phyloP scores from a whole-genome alignment of 2,329 filamentous ascomycete species.

The Pseudogymnoascus sp. region DNA sequence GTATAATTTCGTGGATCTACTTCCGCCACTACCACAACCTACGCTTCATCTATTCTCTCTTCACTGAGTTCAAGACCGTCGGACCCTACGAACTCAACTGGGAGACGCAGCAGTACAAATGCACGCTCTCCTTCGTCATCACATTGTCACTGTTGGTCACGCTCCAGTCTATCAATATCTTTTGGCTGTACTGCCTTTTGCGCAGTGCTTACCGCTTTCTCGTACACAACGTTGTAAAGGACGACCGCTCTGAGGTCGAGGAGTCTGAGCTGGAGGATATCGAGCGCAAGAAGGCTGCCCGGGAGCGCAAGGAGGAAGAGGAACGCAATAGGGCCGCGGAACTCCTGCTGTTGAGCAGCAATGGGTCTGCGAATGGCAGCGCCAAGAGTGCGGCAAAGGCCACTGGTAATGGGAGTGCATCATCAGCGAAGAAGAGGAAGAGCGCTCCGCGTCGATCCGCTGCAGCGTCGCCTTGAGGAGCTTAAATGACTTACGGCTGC shows the following conservation, averaged over 20 bases:
- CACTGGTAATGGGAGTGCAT: not conserved
- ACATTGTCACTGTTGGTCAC: conserved; percentile 52
- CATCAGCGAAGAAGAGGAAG: conserved; percentile 15
- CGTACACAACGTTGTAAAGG: conserved; percentile 49
- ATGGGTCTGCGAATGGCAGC: not conserved
- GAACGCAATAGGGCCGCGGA: conserved; percentile 11
- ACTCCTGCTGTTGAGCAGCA: conserved; percentile 8
- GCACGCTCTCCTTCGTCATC: conserved; percentile 57
- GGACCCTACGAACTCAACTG: conserved; percentile 67
- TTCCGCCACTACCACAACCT: conserved; percentile 76
- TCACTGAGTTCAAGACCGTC: conserved; percentile 63
- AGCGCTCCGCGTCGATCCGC: conserved; percentile 1
- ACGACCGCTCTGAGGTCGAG: conserved; percentile 64
- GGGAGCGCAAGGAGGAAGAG: conserved; percentile 24
- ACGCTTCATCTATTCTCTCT: conserved; percentile 61
- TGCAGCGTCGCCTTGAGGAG: not conserved
- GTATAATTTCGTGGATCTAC: conserved; percentile 79
- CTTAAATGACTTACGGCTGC: not conserved
- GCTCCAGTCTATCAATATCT: conserved; percentile 66
- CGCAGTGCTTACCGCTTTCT: conserved; percentile 64
- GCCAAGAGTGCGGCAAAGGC: not conserved
- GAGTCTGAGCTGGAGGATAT: conserved; percentile 34
- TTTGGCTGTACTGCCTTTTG: conserved; percentile 70
- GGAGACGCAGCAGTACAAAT: conserved; percentile 68
- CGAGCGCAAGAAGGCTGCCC: conserved; percentile 25